Evolutionary conservation across 2,329 filamentous ascomycete species (phyloP).

Genomic region (Amphichorda felina): DNA sequence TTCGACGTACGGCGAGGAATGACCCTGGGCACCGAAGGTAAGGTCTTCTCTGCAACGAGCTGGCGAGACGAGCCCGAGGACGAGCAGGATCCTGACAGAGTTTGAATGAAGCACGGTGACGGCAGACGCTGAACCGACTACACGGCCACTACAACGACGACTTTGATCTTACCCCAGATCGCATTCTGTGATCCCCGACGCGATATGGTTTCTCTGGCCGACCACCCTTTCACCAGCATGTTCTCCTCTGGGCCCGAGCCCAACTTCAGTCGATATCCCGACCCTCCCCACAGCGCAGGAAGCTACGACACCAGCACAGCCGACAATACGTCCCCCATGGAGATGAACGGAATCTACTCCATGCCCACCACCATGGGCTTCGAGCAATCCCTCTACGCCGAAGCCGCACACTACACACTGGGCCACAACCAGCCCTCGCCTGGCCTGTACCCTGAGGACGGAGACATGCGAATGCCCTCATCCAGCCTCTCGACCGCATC

Average conservation of each 20-base stretch:
- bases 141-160: neutral
- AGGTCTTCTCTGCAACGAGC: too few relatives aligned
- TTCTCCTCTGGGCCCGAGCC: conserved; percentile 6
- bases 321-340: conserved; percentile 29
- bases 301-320: neutral
- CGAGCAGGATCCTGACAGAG: too few relatives aligned
- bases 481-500: conserved; percentile 51
- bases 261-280: conserved; percentile 32
- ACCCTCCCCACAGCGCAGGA: conserved; percentile 22
- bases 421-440: conserved; percentile 31
- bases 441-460: conserved; percentile 36
- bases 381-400: conserved; percentile 34
- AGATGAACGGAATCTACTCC: conserved; percentile 30
- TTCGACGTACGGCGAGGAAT: too few relatives aligned
- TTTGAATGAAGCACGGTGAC: neutral
- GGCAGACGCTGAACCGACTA: neutral
- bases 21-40: too few relatives aligned
- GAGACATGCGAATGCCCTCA: conserved; percentile 35
- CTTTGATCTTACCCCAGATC: neutral
- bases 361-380: conserved; percentile 27
- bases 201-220: neutral
- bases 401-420: conserved; percentile 28
- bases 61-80: too few relatives aligned
- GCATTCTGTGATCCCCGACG: neutral
- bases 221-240: conserved; percentile 5